Evolutionary conservation across 2,329 filamentous ascomycete species (phyloP).

Genomic region (Aspergillus quadrilineatus): DNA sequence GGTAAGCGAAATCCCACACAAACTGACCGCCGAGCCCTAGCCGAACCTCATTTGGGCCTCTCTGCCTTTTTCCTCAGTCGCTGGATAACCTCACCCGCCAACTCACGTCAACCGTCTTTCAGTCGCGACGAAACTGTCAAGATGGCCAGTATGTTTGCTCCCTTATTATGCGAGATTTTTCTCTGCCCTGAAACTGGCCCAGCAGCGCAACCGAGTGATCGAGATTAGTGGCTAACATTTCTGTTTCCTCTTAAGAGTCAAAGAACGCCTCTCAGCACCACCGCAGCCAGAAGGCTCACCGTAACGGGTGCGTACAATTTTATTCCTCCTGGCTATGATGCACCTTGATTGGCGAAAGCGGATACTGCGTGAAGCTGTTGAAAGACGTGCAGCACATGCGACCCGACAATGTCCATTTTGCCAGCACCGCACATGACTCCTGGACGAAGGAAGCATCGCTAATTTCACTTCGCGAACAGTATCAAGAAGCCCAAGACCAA

Average conservation of each 20-base stretch:
- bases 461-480: conserved; percentile 52
- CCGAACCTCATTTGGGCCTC: conserved; percentile 27
- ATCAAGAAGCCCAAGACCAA: conserved; percentile 99
- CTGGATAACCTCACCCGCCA: conserved; percentile 39
- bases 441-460: conserved; percentile 16
- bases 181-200: not conserved
- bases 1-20: conserved; percentile 46
- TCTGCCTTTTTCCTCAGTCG: conserved; percentile 28
- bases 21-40: conserved; percentile 36
- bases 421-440: not conserved
- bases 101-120: conserved; percentile 38
- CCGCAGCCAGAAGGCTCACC: conserved; percentile 97
- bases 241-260: conserved; percentile 69
- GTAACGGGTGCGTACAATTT: conserved; percentile 78
- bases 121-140: conserved; percentile 45
- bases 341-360: not conserved
- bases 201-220: not conserved
- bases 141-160: conserved; percentile 46
- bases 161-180: not conserved
- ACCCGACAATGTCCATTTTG: not conserved
- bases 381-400: not conserved
- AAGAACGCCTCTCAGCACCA: conserved; percentile 99
- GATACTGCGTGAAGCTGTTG: conserved; percentile 12
- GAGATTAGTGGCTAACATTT: conserved; percentile 27
- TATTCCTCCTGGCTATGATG: conserved; percentile 6